A percentile compares a stretch with the other conserved stretches of the same genome.
Evolutionary conservation across 2,329 filamentous ascomycete genomes (phyloP).

Genomic region (Fusarium sp.): DNA sequence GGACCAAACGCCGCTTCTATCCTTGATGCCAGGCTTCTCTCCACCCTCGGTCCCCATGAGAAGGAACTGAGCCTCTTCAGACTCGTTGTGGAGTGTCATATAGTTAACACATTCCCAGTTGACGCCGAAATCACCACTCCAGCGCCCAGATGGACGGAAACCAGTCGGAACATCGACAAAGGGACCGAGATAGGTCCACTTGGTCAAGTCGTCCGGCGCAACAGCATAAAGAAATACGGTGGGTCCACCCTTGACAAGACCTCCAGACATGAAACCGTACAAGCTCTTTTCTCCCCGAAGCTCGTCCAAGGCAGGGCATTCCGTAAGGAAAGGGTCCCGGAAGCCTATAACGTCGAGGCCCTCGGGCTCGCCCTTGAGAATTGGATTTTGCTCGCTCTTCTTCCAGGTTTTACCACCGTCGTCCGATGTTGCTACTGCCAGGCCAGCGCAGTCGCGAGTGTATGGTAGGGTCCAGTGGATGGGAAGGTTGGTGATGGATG

Average conservation of each 20-base stretch:
- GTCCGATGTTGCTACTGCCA: constrained; percentile 53
- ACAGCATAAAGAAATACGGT: constrained; percentile 61
- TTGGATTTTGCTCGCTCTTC: constrained; percentile 47
- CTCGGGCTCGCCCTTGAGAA: constrained; percentile 46
- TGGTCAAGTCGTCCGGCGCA: constrained; percentile 50
- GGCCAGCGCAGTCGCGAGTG: constrained; percentile 54
- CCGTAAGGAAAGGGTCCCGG: constrained; percentile 49
- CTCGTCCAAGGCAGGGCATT: constrained; percentile 45
- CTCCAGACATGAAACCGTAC: constrained; percentile 62
- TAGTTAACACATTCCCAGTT: constrained; percentile 66
- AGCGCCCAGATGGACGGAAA: constrained; percentile 52
- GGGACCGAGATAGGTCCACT: constrained; percentile 59
- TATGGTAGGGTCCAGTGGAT: constrained; percentile 55
- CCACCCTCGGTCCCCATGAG: constrained; percentile 60
- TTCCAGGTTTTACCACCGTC: constrained; percentile 52
- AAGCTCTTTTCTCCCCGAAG: constrained; percentile 45
- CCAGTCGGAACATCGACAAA: constrained; percentile 55
- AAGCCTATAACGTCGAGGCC: constrained; percentile 47
- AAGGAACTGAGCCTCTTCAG: constrained; percentile 52
- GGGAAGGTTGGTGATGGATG: constrained; percentile 49
- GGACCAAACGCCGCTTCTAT: constrained; percentile 26
- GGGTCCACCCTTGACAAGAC: constrained; percentile 54
- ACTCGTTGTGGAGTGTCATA: constrained; percentile 51
- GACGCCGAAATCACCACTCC: constrained; percentile 61
- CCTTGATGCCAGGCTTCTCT: constrained; percentile 32